Evolutionary conservation across 2,329 filamentous ascomycete species (phyloP).

Genomic region (Botrytis byssoidea): DNA sequence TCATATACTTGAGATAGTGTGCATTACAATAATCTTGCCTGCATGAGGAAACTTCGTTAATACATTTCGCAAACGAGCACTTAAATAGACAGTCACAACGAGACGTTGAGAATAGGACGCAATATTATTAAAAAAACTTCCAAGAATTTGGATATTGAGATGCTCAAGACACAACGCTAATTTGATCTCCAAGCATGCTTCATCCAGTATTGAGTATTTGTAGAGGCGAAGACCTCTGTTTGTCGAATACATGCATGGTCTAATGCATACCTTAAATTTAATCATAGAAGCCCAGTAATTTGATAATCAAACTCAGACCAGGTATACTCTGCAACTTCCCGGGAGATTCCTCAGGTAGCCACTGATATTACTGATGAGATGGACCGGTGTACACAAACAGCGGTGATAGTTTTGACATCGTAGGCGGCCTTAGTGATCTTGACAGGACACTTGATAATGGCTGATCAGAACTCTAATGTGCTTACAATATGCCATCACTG

Average conservation of each 20-base stretch:
- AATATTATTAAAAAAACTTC: background rate
- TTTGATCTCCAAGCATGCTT: background rate
- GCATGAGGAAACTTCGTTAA: background rate
- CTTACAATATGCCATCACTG: background rate
- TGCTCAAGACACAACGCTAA: background rate
- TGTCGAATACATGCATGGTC: background rate
- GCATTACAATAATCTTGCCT: background rate
- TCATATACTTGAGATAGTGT: background rate
- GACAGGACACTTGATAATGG: background rate
- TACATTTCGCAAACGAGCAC: background rate
- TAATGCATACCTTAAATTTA: background rate
- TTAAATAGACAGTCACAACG: background rate
- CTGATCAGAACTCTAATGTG: background rate
- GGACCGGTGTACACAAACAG: background rate
- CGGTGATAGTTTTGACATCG: background rate
- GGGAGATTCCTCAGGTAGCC: background rate
- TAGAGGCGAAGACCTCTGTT: background rate
- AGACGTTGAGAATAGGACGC: background rate
- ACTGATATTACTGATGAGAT: background rate
- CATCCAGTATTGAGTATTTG: background rate
- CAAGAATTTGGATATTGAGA: background rate
- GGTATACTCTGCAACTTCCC: background rate
- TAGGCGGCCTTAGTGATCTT: background rate
- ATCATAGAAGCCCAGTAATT: background rate
- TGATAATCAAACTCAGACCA: background rate